A percentile compares a stretch with the other conserved stretches of the same genome.
These are phyloP conservation scores for Phytophthora boehmeriae DNA, from an alignment of 352 stramenopile genomes.

Conservation along the genomic window DNA sequence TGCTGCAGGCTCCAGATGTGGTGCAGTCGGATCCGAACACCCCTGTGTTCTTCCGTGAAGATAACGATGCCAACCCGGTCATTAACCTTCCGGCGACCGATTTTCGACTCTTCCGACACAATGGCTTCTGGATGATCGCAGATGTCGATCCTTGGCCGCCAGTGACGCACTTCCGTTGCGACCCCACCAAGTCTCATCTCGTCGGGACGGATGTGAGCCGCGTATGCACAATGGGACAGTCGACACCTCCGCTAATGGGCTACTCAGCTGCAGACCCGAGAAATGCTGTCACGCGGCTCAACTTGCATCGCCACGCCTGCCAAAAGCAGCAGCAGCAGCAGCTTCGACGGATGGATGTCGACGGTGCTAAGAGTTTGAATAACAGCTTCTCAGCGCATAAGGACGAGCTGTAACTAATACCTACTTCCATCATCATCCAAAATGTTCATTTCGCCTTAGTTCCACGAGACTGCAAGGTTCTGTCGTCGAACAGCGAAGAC, in stretches of 20 bases:
- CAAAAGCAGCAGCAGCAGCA: slow-evolving; percentile 7
- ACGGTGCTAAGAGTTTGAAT: neutral
- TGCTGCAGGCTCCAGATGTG: slow-evolving; percentile 33
- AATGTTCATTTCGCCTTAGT: slow-evolving; percentile 26
- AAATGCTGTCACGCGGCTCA: slow-evolving; percentile 23
- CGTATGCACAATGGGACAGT: slow-evolving; percentile 39
- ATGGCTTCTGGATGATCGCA: slow-evolving; percentile 73
- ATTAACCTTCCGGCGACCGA: slow-evolving; percentile 24
- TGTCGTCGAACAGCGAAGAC: slow-evolving; percentile 63
- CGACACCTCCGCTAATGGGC: slow-evolving; percentile 41
- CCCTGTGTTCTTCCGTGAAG: slow-evolving; percentile 52
- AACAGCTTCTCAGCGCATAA: slow-evolving; percentile 27
- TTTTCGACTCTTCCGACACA: slow-evolving; percentile 63
- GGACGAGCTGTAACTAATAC: slow-evolving; percentile 37
- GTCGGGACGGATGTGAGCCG: slow-evolving; percentile 22
- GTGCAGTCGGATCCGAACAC: slow-evolving; percentile 40
- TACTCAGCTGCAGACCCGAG: slow-evolving; percentile 39
- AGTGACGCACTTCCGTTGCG: slow-evolving; percentile 63
- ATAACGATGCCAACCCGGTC: slow-evolving; percentile 25
- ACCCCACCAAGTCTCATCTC: slow-evolving; percentile 51
- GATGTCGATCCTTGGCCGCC: slow-evolving; percentile 63
- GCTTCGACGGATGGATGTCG: neutral
- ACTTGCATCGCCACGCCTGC: slow-evolving; percentile 26
- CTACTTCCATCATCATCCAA: neutral
- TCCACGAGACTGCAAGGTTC: slow-evolving; percentile 56